Base-by-base conservation (phyloP, 495 filamentous ascomycete genomes). In the Aspergillus wentii region DNA sequence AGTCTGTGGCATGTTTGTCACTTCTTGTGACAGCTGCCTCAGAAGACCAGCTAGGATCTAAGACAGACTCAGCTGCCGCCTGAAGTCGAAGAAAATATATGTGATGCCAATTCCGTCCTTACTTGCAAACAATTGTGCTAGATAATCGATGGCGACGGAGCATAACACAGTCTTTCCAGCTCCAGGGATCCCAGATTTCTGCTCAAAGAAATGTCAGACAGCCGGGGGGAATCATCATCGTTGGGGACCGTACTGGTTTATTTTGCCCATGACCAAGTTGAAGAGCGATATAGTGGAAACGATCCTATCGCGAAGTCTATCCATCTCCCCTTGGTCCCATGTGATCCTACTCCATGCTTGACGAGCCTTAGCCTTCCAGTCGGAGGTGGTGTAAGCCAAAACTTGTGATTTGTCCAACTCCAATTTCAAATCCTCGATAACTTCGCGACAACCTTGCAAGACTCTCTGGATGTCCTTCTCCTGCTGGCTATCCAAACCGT, bases 301-400 rank as follows among this genome's bases (percentile, higher is more conserved):
- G 2, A 40, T 17, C 23, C 37, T n/a, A 3, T 30, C 8, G 11
- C 37, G 37, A 40, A 31, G 17, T 5, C 18, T 19, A 32, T 31
- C 11, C 4, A 40, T 40, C 13, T 40, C 37, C 10, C 5, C 25
- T 14, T 30, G 37, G 5, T 40, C 26, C 37, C 37, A 40, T 30
- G 15, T 30, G 17, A 32, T n/a, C 15, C 26, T 40, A 4, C 18
- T 31, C 37, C 37, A 40, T 2, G 17, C 37, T 17, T 19, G 16
- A 20, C 26, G 23, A 15, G 27, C 27, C 18, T 30, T 40, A 10
- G 6, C 22, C 22, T 10, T 25, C 22, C 18, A 38, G 16, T 38
- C 35, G 8, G 19, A 15, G 13, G 2, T 28, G 7, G 19, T 30
- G 35, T 28, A 15, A 4, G 19, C 35, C 20, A 38, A 28, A 4